phyloP scores from a whole-genome alignment of 805 yeast species.

The Saccharomycopsis synnaedendra region DNA sequence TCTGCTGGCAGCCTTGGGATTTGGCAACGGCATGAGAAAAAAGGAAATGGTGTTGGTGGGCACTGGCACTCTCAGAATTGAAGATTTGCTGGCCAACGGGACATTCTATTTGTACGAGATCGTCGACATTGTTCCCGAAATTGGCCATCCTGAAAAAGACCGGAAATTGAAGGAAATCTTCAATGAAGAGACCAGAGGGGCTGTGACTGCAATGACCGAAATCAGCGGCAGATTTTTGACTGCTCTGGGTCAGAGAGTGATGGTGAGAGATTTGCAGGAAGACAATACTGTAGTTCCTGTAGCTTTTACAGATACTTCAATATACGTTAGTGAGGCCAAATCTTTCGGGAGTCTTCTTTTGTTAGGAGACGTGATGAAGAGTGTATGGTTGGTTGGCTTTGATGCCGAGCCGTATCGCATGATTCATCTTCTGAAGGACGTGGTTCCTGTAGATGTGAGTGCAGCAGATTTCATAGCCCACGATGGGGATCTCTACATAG shows the following conservation, averaged over 20 bases:
- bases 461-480: slow-evolving; percentile 68
- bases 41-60: slow-evolving; percentile 73
- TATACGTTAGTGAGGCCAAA: slow-evolving; percentile 69
- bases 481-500: slow-evolving; percentile 56
- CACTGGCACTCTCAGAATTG: slow-evolving; percentile 61
- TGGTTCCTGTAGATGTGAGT: slow-evolving; percentile 46
- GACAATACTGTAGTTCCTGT: slow-evolving; percentile 84
- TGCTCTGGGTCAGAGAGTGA: slow-evolving; percentile 72
- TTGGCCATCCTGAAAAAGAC: slow-evolving; percentile 73
- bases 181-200: slow-evolving; percentile 71
- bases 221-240: slow-evolving; percentile 75
- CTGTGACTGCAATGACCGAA: slow-evolving; percentile 67
- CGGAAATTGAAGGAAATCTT: slow-evolving; percentile 65
- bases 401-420: slow-evolving; percentile 92
- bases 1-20: background rate
- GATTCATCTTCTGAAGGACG: slow-evolving; percentile 68
- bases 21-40: slow-evolving; percentile 22
- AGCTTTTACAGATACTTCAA: slow-evolving; percentile 82
- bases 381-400: slow-evolving; percentile 75
- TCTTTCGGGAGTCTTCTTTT: slow-evolving; percentile 73
- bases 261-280: slow-evolving; percentile 76
- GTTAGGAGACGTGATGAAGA: slow-evolving; percentile 69
- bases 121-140: slow-evolving; percentile 80
- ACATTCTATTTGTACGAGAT: slow-evolving; percentile 62
- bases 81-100: slow-evolving; percentile 75